These are phyloP conservation scores for Calocera viscosa DNA, from an alignment of 768 basidiomycete genomes.

Conservation along the genomic window DNA sequence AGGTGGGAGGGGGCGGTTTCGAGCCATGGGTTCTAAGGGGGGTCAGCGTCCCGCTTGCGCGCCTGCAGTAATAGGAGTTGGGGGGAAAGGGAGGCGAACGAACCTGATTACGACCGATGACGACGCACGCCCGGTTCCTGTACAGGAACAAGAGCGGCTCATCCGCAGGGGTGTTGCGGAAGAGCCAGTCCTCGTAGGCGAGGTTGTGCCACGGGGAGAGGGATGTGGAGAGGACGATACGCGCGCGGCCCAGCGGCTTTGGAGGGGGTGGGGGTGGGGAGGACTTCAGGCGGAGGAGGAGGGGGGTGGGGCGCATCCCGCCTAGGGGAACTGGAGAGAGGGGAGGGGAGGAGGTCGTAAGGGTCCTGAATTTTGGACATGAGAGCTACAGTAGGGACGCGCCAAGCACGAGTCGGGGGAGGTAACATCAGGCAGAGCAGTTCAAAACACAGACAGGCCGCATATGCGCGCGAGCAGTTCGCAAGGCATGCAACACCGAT, in stretches of 20 bases:
- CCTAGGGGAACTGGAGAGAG: neutral
- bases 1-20: neutral
- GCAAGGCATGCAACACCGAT: too few relatives aligned
- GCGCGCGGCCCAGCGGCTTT: constrained; percentile 29
- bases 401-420: too few relatives aligned
- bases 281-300: neutral
- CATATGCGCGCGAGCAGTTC: too few relatives aligned
- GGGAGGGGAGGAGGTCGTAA: neutral
- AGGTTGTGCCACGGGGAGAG: constrained; percentile 82
- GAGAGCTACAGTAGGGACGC: neutral
- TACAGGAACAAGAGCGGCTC: constrained; percentile 75
- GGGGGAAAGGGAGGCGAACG: constrained; percentile 9
- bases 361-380: neutral
- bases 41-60: too few relatives aligned
- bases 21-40: neutral
- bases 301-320: neutral
- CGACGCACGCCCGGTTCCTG: constrained; percentile 74
- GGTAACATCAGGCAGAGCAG: too few relatives aligned
- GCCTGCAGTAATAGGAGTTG: neutral
- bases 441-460: too few relatives aligned
- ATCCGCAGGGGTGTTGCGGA: constrained; percentile 56
- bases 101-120: constrained; percentile 80
- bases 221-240: constrained; percentile 49
- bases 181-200: constrained; percentile 83
- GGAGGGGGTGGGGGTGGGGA: constrained; percentile 26